Evolutionary conservation across 768 basidiomycete species (phyloP).

Genomic region (Mycena olivaceomarginata): DNA sequence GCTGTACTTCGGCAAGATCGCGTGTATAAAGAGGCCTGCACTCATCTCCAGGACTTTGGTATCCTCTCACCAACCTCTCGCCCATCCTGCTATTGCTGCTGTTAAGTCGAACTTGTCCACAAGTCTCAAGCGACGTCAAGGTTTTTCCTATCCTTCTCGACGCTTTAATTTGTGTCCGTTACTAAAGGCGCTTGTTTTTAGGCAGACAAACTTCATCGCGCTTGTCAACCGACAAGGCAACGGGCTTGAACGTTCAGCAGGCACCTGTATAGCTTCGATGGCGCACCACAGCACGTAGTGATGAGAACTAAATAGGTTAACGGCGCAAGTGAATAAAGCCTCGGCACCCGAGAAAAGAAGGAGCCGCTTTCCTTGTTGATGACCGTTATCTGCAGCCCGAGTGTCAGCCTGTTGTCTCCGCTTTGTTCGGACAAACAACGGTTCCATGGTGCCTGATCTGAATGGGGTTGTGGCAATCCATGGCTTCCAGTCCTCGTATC

Average conservation of each 20-base stretch:
- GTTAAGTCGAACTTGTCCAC: no score
- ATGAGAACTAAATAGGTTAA: not conserved
- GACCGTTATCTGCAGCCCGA: slow-evolving; percentile 2
- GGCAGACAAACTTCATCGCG: not conserved
- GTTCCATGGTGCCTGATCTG: not conserved
- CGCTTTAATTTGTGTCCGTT: not conserved
- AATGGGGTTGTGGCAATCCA: not conserved
- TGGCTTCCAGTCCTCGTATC: not conserved
- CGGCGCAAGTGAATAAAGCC: not conserved
- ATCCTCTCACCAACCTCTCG: no score
- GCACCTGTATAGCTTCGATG: not conserved
- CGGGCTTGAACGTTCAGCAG: not conserved
- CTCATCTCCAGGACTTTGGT: no score
- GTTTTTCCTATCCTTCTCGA: not conserved
- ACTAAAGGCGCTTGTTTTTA: not conserved
- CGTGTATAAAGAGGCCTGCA: no score
- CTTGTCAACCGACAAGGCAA: not conserved
- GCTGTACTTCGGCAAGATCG: no score
- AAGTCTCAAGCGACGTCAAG: no score
- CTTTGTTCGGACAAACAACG: not conserved
- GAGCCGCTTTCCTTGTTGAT: not conserved
- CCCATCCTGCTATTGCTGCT: no score
- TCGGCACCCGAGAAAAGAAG: not conserved
- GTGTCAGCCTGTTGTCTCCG: not conserved
- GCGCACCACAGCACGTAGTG: not conserved